Evolutionary conservation across 805 yeast genomes (phyloP).

Genomic region (Candida germanica): DNA sequence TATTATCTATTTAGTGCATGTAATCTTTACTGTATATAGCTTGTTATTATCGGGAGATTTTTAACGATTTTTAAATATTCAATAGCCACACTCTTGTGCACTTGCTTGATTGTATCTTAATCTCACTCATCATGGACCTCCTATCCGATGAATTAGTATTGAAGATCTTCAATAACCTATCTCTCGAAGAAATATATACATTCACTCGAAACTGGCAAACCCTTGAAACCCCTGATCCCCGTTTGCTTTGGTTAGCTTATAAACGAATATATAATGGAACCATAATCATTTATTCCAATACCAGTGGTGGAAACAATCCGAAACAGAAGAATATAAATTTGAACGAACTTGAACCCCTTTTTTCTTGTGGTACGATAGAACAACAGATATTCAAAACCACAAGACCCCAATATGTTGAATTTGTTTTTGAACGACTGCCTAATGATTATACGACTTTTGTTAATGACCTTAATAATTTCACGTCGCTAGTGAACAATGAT

Average conservation of each 20-base stretch:
- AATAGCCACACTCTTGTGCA: no score
- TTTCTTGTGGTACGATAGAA: conserved; percentile 8
- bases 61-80: no score
- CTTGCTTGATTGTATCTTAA: neutral
- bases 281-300: conserved; percentile 12
- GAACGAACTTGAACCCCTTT: conserved; percentile 13
- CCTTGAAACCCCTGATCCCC: no score
- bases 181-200: conserved; percentile 9
- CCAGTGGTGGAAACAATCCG: neutral
- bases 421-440: conserved; percentile 19
- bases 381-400: conserved; percentile 12
- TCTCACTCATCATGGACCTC: neutral
- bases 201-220: conserved; percentile 7
- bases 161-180: conserved; percentile 7
- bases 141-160: conserved; percentile 8
- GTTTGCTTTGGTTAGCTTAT: conserved; percentile 16
- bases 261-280: conserved; percentile 20
- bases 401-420: conserved; percentile 21
- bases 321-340: conserved; percentile 15
- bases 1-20: no score
- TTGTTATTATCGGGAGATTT: no score
- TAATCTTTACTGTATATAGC: no score
- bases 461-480: conserved; percentile 19
- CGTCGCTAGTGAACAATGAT: conserved; percentile 14
- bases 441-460: conserved; percentile 23